phyloP scores from a whole-genome alignment of 2,329 filamentous ascomycete genomes.

The Epicoccum sorghinum region DNA sequence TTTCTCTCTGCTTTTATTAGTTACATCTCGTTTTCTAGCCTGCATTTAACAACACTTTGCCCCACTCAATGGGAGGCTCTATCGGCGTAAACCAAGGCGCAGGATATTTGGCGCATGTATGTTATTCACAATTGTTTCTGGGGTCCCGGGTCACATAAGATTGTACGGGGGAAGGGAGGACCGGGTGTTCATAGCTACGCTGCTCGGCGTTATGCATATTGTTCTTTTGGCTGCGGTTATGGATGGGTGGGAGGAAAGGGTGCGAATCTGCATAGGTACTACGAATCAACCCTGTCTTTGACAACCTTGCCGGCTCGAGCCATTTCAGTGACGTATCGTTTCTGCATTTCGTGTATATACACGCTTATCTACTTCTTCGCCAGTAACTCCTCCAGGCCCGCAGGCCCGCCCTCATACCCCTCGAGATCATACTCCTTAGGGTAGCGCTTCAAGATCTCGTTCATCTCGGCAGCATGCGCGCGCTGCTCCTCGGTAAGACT shows the following conservation, averaged over 20 bases:
- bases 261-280: too few relatives aligned
- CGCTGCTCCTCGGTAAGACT: slow-evolving; percentile 79
- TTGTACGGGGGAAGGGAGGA: neutral
- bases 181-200: neutral
- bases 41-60: too few relatives aligned
- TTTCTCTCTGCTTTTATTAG: too few relatives aligned
- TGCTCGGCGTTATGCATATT: neutral
- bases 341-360: neutral
- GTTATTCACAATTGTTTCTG: neutral
- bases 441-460: slow-evolving; percentile 79
- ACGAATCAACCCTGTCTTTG: too few relatives aligned
- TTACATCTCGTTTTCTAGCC: too few relatives aligned
- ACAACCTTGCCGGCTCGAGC: too few relatives aligned
- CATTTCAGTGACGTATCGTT: too few relatives aligned
- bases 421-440: slow-evolving; percentile 88
- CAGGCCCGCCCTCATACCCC: slow-evolving; percentile 75
- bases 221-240: neutral
- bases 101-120: neutral
- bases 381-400: slow-evolving; percentile 59
- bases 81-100: neutral
- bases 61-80: too few relatives aligned
- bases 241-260: neutral
- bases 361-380: slow-evolving; percentile 19
- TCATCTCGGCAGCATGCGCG: slow-evolving; percentile 78
- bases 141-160: neutral